Conservation (phyloP, 2,329 filamentous ascomycete genomes). For the Colletotrichum higginsianum region DNA sequence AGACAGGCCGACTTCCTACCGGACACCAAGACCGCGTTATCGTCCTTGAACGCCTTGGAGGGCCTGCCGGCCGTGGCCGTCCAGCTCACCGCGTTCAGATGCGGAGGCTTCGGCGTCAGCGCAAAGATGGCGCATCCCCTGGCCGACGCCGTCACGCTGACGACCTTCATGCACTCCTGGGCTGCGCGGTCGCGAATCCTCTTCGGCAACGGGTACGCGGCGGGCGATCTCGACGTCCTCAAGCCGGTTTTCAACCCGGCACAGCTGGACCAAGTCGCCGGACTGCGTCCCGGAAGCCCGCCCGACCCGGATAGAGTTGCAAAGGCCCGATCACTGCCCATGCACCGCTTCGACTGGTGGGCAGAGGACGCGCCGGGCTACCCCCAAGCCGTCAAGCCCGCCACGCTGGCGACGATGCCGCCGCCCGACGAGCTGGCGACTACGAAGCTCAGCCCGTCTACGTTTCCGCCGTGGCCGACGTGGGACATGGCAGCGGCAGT, state of each 20-base stretch:
- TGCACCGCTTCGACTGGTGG: constrained; percentile 66
- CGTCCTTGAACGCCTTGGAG: constrained; percentile 47
- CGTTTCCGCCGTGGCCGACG: constrained; percentile 57
- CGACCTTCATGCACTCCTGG: constrained; percentile 61
- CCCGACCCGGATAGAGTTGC: constrained; percentile 48
- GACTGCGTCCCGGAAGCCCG: constrained; percentile 37
- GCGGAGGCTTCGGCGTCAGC: constrained; percentile 58
- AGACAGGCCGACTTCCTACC: constrained; percentile 54
- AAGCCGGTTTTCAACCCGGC: constrained; percentile 57
- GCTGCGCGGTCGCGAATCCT: constrained; percentile 49
- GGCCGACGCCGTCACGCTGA: constrained; percentile 60
- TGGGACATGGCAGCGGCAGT: constrained; percentile 57
- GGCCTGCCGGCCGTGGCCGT: constrained; percentile 52
- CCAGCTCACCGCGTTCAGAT: constrained; percentile 58
- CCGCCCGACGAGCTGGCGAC: not conserved
- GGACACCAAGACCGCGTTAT: constrained; percentile 52
- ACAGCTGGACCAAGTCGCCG: constrained; percentile 55
- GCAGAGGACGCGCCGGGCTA: constrained; percentile 50
- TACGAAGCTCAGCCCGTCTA: constrained; percentile 48
- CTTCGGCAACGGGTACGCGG: not conserved
- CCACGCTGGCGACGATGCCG: constrained; percentile 48
- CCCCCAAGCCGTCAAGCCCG: constrained; percentile 46
- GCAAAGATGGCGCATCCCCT: constrained; percentile 61
- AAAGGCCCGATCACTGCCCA: constrained; percentile 55
- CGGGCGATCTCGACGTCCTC: accelerated